Evolutionary conservation across 306 rosid species (phyloP).

Genomic region (Leucaena leucocephala): DNA sequence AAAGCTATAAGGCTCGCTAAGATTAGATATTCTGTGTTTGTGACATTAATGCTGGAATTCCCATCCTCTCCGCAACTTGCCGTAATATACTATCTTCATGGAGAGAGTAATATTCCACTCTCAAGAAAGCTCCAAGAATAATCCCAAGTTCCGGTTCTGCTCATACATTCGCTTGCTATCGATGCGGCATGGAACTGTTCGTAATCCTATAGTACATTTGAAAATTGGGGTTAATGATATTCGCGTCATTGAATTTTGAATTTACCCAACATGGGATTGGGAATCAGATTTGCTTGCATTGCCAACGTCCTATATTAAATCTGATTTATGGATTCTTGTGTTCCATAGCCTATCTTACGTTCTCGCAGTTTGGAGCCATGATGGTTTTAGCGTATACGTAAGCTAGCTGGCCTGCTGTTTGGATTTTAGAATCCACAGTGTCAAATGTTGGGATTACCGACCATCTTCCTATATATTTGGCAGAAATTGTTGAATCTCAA

Average conservation of each 20-base stretch:
- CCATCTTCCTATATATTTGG: neutral
- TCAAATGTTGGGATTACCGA: neutral
- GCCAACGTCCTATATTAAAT: neutral
- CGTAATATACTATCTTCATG: constrained; percentile 35
- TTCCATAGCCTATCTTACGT: neutral
- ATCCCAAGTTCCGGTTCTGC: neutral
- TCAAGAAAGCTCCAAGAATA: constrained; percentile 1
- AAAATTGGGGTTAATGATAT: constrained; percentile 30
- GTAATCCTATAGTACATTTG: neutral
- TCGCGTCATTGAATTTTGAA: neutral
- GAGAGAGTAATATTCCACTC: constrained; percentile 14
- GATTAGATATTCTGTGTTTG: constrained; percentile 46
- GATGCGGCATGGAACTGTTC: neutral
- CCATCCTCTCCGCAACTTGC: constrained; percentile 41
- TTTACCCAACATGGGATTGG: neutral
- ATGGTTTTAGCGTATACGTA: neutral
- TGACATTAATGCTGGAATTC: neutral
- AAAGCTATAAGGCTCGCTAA: neutral
- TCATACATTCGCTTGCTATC: neutral
- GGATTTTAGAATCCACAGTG: constrained; percentile 5
- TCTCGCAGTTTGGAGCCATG: neutral
- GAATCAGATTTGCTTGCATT: neutral
- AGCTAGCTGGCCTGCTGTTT: neutral
- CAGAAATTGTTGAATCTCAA: neutral
- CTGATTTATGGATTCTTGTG: neutral